phyloP scores from a whole-genome alignment of 73 alveolate species.

The Urostyla sp. region DNA sequence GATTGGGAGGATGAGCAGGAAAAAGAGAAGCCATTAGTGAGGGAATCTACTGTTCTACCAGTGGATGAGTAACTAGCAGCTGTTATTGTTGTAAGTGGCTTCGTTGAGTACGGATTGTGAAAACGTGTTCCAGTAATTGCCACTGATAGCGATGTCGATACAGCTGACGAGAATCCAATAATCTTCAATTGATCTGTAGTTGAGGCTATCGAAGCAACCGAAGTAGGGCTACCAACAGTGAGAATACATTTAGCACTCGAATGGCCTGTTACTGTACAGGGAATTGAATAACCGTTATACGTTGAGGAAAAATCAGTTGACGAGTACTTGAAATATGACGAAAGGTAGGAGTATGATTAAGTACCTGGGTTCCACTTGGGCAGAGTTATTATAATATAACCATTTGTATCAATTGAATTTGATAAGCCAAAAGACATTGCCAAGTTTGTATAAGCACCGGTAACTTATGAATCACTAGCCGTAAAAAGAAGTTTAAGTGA shows the following conservation, averaged over 20 bases:
- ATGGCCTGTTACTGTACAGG: constrained; percentile 16
- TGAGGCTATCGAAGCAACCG: not conserved
- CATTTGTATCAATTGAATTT: not conserved
- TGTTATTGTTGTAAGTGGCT: constrained; percentile 12
- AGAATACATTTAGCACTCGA: not conserved
- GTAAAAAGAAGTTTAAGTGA: not conserved
- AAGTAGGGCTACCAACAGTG: not conserved
- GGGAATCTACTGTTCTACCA: not conserved
- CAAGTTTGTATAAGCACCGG: not conserved
- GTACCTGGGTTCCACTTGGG: constrained; percentile 50
- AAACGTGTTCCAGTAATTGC: constrained; percentile 14
- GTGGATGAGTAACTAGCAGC: not conserved
- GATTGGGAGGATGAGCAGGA: not conserved
- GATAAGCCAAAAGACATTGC: not conserved
- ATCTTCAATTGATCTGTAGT: constrained; percentile 1
- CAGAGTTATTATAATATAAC: constrained; percentile 7
- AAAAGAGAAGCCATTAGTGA: not conserved
- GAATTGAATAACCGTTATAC: not conserved
- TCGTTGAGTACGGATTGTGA: constrained; percentile 27
- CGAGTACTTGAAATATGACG: constrained; percentile 6
- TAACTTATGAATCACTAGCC: not conserved
- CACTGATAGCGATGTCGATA: not conserved
- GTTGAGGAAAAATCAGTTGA: not conserved
- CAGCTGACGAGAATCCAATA: constrained; percentile 11
- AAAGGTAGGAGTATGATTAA: not conserved